Evolutionary conservation across 1,284 basidiomycete species (phyloP).

Genomic region (Malassezia obtusa): DNA sequence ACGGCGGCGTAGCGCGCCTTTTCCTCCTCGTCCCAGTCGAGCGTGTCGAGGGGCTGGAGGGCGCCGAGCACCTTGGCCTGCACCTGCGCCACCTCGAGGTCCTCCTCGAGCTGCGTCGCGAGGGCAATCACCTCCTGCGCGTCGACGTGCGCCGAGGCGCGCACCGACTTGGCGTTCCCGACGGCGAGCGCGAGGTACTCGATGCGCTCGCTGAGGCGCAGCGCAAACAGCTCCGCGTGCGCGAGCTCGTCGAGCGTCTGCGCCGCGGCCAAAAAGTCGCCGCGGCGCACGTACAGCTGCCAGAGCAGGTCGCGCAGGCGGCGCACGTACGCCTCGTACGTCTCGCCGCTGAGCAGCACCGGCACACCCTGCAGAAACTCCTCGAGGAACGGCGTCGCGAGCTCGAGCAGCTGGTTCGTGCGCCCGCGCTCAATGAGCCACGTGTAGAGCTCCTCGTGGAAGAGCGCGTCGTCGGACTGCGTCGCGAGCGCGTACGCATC

Average conservation of each 20-base stretch:
- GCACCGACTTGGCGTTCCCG: constrained; percentile 68
- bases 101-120: constrained; percentile 83
- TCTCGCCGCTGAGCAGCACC: constrained; percentile 55
- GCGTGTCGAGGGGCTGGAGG: constrained; percentile 27
- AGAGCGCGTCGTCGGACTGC: constrained; percentile 74
- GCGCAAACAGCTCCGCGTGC: constrained; percentile 63
- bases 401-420: constrained; percentile 68
- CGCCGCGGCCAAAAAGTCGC: constrained; percentile 70
- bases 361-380: constrained; percentile 74
- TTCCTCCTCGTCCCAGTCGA: constrained; percentile 30
- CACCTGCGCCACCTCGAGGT: constrained; percentile 90
- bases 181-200: constrained; percentile 60
- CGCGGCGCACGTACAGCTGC: constrained; percentile 72
- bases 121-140: constrained; percentile 78
- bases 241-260: constrained; percentile 77
- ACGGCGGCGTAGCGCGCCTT: constrained; percentile 50
- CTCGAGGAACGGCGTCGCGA: constrained; percentile 68
- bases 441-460: constrained; percentile 87
- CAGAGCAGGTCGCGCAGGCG: constrained; percentile 73
- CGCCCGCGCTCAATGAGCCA: constrained; percentile 73
- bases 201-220: constrained; percentile 38
- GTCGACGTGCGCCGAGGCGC: constrained; percentile 52
- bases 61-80: constrained; percentile 63
- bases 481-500: constrained; percentile 55
- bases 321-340: constrained; percentile 18